phyloP scores from a whole-genome alignment of 2,329 filamentous ascomycete genomes.

The Pseudocercospora eumusae region DNA sequence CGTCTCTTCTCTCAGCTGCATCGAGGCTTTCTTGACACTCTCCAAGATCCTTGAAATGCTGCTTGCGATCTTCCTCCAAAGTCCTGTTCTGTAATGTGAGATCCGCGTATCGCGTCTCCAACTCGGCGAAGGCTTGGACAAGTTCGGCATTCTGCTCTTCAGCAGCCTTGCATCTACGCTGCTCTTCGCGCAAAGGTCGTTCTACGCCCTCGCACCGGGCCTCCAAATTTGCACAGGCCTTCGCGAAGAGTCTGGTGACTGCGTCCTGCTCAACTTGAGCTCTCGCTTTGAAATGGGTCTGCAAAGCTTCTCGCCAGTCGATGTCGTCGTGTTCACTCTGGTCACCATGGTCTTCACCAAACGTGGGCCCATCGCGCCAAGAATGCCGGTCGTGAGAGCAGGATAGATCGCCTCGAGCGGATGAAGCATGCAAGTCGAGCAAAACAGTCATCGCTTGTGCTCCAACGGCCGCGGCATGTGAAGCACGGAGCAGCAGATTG shows the following conservation, averaged over 20 bases:
- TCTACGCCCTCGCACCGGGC: conserved; percentile 58
- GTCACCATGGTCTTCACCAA: conserved; percentile 8
- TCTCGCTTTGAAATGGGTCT: conserved; percentile 47
- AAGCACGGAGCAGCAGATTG: conserved; percentile 26
- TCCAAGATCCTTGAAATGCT: conserved; percentile 43
- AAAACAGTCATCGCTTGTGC: conserved; percentile 24
- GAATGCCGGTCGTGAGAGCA: conserved; percentile 23
- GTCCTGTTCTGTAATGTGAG: conserved; percentile 41
- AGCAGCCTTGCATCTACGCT: conserved; percentile 41
- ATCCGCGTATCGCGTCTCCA: conserved; percentile 44
- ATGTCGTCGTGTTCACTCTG: conserved; percentile 2
- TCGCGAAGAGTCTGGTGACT: conserved; percentile 53
- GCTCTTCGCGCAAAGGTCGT: conserved; percentile 53
- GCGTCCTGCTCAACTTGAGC: conserved; percentile 49
- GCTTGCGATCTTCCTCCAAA: conserved; percentile 46
- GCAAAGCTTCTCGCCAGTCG: conserved; percentile 55
- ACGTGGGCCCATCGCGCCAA: conserved; percentile 16
- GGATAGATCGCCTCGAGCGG: conserved; percentile 23
- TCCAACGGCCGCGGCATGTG: conserved; percentile 19
- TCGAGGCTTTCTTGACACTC: conserved; percentile 47
- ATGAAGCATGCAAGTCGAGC: conserved; percentile 26
- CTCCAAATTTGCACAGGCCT: conserved; percentile 60
- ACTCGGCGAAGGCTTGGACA: conserved; percentile 39
- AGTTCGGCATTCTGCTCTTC: conserved; percentile 43
- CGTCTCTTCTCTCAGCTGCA: conserved; percentile 37